phyloP scores from a whole-genome alignment of 257 asterid species.

The Primulina huaijiensis region DNA sequence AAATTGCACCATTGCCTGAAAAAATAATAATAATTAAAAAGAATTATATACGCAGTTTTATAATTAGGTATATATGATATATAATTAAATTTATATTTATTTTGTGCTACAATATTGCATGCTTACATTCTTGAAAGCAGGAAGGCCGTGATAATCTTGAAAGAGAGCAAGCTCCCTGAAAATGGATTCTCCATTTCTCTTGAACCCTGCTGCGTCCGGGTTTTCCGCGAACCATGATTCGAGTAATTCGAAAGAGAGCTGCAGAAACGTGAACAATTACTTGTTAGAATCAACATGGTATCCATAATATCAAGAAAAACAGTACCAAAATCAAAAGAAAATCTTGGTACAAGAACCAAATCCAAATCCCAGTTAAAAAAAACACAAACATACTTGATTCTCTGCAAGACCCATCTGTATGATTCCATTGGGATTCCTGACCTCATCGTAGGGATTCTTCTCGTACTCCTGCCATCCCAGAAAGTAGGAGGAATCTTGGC shows the following conservation, averaged over 20 bases:
- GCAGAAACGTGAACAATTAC: background rate
- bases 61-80: no score
- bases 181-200: conserved; percentile 46
- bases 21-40: background rate
- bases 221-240: conserved; percentile 56
- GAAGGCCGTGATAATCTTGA: conserved; percentile 73
- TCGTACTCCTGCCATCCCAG: conserved; percentile 67
- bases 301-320: background rate
- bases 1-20: conserved; percentile 63
- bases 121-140: conserved; percentile 46
- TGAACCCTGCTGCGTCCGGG: conserved; percentile 52
- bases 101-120: background rate
- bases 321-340: no score
- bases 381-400: conserved; percentile 36
- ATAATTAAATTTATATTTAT: background rate
- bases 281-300: background rate
- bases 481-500: conserved; percentile 61
- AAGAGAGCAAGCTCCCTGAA: conserved; percentile 69
- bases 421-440: conserved; percentile 44
- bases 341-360: background rate
- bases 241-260: conserved; percentile 55
- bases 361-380: background rate
- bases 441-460: conserved; percentile 48
- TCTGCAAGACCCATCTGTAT: conserved; percentile 71
- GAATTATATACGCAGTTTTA: background rate